A percentile compares a stretch with the other conserved stretches of the same genome.
Conservation (phyloP, 2,329 filamentous ascomycete species). For the Aureobasidium sp. region DNA sequence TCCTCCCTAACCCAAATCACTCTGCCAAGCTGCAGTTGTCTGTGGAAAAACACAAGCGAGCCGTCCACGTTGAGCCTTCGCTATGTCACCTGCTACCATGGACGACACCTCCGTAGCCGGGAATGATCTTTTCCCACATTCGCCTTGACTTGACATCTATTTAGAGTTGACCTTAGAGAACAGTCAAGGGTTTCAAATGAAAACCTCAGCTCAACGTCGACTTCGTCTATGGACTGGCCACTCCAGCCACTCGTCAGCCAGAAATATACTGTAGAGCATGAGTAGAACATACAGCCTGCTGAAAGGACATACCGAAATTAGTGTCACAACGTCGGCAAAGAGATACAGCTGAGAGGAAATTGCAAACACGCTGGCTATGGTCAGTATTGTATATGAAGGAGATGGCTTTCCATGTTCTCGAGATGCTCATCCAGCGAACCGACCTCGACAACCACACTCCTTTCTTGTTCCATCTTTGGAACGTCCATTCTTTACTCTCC, state of each 20-base stretch:
- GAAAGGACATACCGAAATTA: not conserved
- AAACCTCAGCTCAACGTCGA: conserved; percentile 1
- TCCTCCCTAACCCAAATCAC: not conserved
- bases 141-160: not conserved
- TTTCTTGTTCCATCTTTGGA: conserved; percentile 12
- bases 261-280: not conserved
- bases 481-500: conserved; percentile 10
- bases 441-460: conserved; percentile 11
- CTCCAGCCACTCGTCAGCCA: not conserved
- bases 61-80: not conserved
- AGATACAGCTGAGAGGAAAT: not conserved
- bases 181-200: not conserved
- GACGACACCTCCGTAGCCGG: not conserved
- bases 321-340: not conserved
- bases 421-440: conserved; percentile 2
- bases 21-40: not conserved
- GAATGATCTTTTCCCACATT: not conserved
- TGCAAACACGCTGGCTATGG: not conserved
- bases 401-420: not conserved
- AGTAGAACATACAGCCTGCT: not conserved
- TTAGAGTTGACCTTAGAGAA: not conserved
- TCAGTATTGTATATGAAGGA: not conserved
- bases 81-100: not conserved
- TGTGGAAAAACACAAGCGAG: not conserved
- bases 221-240: not conserved